Base-by-base conservation (phyloP, 2,329 filamentous ascomycete species). In the Claviceps sp. region DNA sequence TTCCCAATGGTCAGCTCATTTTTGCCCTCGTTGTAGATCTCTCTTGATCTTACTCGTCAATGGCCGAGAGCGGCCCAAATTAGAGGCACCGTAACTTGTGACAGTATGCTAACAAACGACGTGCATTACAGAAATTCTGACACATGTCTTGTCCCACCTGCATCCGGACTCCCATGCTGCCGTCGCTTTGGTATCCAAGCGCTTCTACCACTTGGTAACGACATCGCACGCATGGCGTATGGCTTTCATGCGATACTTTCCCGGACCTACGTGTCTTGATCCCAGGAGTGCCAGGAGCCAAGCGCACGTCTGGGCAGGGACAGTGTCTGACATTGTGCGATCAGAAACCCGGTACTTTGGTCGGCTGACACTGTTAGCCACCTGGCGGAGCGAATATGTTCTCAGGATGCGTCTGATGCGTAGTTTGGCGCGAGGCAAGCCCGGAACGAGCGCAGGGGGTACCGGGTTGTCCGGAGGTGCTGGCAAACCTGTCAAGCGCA, bases 331-430 rank as follows among this genome's bases (percentile, higher is more conserved):
- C 61, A 67, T 66, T 51, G 71, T 89, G 45, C 78, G 80, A 30
- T 84, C 85, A 1, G 86, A 93, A 62, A 79, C 80, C 59, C 85
- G 89, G 45, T 79, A 81, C 57, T 98, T 97, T 62, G 81, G 86
- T 16, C 82, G 90, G 44, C 75, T 98, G 51, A 94, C 87, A 9
- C 76, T 82, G 3, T 70, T 90, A 55, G 86, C 89, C n/a, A 93
- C 90, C 8, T 97, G 93, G 91, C 81, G 91, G 59, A 96, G 88
- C 67, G 93, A 98, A 67, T 98, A 97, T 62, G 85, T 97, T 47
- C 71, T 95, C 52, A 79, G 93, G 47, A 96, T 89, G 2, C 80
- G 88, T 47, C 77, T 97, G 50, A 71, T 97, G 50, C 81, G 89
- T 45, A 93, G 87, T 55, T 73, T 97, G 53, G 78, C 78, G 47